Base-by-base conservation (phyloP, 495 filamentous ascomycete species). In the Xylaria cubensis region DNA sequence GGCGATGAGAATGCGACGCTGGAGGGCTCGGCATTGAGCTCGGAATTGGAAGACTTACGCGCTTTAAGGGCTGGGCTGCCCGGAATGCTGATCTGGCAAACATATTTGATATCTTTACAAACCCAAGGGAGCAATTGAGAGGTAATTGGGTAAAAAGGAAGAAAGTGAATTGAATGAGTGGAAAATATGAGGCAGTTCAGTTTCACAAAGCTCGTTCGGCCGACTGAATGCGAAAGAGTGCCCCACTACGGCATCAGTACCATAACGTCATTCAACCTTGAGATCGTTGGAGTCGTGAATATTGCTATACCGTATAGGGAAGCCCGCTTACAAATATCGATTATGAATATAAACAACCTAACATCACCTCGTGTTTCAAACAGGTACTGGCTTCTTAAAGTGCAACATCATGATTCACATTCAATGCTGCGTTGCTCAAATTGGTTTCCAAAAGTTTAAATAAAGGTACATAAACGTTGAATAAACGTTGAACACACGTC, bases 31-130 rank as follows among this genome's bases (percentile, higher is more conserved):
- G 53, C 53, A 24, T 56, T 56, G 53, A 56, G 24, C 53, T 67
- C 51, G 50, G 50, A 42, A 36, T 12, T 29, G 66, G 26, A 41
- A 10, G 29, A 81, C 84, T 74, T 80, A 86, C 84, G 69, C 75
- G 78, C 67, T 80, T 84, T 58, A 85, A 72, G 74, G 83, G 84
- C 79, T 85, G 84, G 19, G 82, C 83, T 69, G 80, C 80, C 69
- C 82, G 79, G 65, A 84, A 79, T 34, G 79, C 79, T 62, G 81
- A 80, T 80, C 84, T 79, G 42, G 82, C 79, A 64, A 86, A 85
- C 84, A 86, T 86, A 17, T 65, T 81, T 55, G 26, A 24, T 69
- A 3, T 3, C 17, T 48, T 9, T 69, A 51, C 12, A n/a, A 8
- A 9, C 29, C 5, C 3, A 39, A 34, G 5, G 42, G 10, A 32